Percentiles rank a stretch among this genome's conserved stretches.
Conservation (phyloP, 164 flowering plant species). For the Piper betle region DNA sequence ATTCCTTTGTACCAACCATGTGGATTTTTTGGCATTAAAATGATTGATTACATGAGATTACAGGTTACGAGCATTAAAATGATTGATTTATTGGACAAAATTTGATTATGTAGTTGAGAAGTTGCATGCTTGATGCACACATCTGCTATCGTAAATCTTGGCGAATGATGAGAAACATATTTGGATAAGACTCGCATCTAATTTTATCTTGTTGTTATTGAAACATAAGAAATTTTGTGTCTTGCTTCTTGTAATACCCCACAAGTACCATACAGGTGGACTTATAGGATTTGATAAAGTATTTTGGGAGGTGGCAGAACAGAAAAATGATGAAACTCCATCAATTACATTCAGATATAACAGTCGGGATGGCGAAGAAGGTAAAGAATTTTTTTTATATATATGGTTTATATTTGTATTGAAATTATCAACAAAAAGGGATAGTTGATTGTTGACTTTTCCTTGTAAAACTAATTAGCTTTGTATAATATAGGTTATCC, state of each 20-base stretch:
- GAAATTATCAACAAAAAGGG: not conserved
- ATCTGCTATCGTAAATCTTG: no score
- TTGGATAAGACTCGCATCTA: no score
- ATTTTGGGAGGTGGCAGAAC: slow-evolving; percentile 66
- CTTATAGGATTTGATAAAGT: slow-evolving; percentile 70
- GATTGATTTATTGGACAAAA: no score
- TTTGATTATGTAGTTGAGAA: no score
- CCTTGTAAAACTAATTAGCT: not conserved
- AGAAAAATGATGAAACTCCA: slow-evolving; percentile 42
- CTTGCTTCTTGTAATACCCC: not conserved
- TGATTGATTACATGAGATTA: no score
- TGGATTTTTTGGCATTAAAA: no score
- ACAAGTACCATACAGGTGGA: slow-evolving; percentile 42
- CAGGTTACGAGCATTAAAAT: no score
- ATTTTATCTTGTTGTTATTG: not conserved
- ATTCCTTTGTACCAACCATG: no score
- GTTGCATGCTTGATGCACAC: no score
- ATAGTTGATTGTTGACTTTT: not conserved
- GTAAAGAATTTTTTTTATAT: slow-evolving; percentile 33
- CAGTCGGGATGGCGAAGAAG: slow-evolving; percentile 87
- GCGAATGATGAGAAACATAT: no score
- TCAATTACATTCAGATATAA: slow-evolving; percentile 61
- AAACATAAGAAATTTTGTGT: no score
- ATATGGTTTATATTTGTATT: no score
- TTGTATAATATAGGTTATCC: slow-evolving; percentile 56